Evolutionary conservation across 164 flowering plant species (phyloP).

Genomic region (Vitis amurensis): DNA sequence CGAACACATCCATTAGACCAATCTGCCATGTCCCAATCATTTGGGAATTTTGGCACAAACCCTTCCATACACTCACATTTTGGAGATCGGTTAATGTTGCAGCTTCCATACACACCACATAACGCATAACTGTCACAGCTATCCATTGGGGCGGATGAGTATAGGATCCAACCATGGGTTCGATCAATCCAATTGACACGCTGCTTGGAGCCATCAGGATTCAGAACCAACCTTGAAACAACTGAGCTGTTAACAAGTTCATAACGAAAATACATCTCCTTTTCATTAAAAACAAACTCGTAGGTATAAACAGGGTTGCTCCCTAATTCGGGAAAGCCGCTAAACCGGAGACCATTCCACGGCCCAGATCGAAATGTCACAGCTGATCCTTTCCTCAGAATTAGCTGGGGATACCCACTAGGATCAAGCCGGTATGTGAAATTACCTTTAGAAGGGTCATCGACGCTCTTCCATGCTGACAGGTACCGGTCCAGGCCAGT

Average conservation of each 20-base stretch:
- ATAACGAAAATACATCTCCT: not conserved
- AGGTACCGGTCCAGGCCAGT: constrained; percentile 4
- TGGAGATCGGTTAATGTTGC: constrained; percentile 4
- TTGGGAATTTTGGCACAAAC: constrained; percentile 12
- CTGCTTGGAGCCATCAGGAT: not conserved
- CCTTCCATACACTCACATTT: constrained; percentile 22
- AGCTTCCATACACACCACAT: constrained; percentile 16
- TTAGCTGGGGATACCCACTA: not conserved
- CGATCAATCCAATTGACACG: not conserved
- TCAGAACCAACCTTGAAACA: not conserved
- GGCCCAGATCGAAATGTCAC: no score
- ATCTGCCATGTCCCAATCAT: constrained; percentile 14
- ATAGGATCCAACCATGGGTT: no score
- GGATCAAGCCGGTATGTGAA: not conserved
- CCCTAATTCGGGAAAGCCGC: no score
- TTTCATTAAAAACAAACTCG: not conserved
- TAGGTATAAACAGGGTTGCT: not conserved
- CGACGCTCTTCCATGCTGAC: not conserved
- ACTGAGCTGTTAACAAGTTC: not conserved
- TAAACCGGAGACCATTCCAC: no score
- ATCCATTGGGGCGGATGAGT: not conserved
- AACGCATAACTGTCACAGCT: constrained; percentile 7
- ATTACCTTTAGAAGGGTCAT: constrained; percentile 6
- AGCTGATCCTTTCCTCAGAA: not conserved
- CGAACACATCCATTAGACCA: constrained; percentile 24